A percentile compares a stretch with the other conserved stretches of the same genome.
Conservation (phyloP, 495 filamentous ascomycete genomes). For the Xylaria acuta region DNA sequence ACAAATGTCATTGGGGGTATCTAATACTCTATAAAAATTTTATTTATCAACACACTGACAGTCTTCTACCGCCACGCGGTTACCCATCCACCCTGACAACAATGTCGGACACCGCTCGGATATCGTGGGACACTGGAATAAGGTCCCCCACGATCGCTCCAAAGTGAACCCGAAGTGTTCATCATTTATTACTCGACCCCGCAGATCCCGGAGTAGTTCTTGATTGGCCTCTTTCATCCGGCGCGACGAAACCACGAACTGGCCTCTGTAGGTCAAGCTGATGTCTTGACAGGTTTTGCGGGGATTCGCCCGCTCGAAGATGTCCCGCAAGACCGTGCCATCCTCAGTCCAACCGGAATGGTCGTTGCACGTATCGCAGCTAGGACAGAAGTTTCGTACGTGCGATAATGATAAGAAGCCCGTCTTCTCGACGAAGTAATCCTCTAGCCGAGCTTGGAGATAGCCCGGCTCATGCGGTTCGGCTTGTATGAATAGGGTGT, state of each 20-base stretch:
- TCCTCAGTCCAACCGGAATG: conserved; percentile 26
- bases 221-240: conserved; percentile 24
- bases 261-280: conserved; percentile 26
- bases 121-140: conserved; percentile 30
- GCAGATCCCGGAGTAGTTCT: conserved; percentile 18
- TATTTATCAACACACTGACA: conserved; percentile 25
- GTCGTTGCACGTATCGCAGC: conserved; percentile 27
- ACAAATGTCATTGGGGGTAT: conserved; percentile 18
- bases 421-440: conserved; percentile 26
- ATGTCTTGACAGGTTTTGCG: conserved; percentile 24
- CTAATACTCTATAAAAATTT: conserved; percentile 5
- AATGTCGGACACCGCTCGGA: conserved; percentile 29
- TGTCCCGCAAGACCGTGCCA: conserved; percentile 14
- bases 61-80: conserved; percentile 21
- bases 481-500: conserved; percentile 27
- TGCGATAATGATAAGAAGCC: conserved; percentile 26
- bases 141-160: conserved; percentile 24
- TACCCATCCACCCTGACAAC: conserved; percentile 26
- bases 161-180: conserved; percentile 21
- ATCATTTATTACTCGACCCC: conserved; percentile 10
- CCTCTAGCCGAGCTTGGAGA: conserved; percentile 25
- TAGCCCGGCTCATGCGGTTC: conserved; percentile 25
- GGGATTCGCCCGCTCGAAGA: conserved; percentile 24
- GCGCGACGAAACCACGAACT: conserved; percentile 26
- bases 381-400: conserved; percentile 25